Conservation (phyloP, 2,329 filamentous ascomycete species). For the Pseudogymnoascus sp. region DNA sequence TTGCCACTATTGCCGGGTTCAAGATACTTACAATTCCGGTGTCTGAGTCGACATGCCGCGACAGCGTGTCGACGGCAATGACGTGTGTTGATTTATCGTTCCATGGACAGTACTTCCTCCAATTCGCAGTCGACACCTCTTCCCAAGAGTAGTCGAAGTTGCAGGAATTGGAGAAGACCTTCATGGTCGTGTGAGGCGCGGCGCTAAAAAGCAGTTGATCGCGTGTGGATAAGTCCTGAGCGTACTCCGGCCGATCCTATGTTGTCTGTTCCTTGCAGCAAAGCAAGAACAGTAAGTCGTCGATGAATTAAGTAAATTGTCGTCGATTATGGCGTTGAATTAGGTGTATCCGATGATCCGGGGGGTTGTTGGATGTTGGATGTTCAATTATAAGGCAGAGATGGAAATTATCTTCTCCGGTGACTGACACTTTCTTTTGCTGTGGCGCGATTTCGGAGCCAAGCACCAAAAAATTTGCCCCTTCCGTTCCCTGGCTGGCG, state of each 20-base stretch:
- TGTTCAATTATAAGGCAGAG: background rate
- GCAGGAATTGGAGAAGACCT: constrained; percentile 84
- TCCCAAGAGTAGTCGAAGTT: constrained; percentile 98
- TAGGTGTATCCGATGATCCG: background rate
- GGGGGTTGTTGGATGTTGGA: background rate
- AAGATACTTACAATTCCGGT: constrained; percentile 54
- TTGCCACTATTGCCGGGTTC: constrained; percentile 8
- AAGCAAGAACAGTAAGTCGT: background rate
- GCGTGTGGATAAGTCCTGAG: background rate
- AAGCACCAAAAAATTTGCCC: background rate
- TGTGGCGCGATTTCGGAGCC: background rate
- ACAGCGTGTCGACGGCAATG: constrained; percentile 86
- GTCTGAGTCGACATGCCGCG: constrained; percentile 53
- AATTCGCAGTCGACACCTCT: constrained; percentile 94
- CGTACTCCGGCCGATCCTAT: background rate
- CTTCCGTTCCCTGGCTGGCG: background rate
- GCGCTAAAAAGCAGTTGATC: constrained; percentile 10
- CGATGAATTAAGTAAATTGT: background rate
- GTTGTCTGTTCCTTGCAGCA: background rate
- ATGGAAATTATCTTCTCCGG: background rate
- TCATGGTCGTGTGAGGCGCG: constrained; percentile 50
- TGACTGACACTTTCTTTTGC: background rate
- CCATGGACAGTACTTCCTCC: constrained; percentile 98
- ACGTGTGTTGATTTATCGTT: constrained; percentile 98
- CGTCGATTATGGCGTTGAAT: background rate